A percentile compares a stretch with the other conserved stretches of the same genome.
Conservation (phyloP, 495 filamentous ascomycete species). For the Podospora comata region DNA sequence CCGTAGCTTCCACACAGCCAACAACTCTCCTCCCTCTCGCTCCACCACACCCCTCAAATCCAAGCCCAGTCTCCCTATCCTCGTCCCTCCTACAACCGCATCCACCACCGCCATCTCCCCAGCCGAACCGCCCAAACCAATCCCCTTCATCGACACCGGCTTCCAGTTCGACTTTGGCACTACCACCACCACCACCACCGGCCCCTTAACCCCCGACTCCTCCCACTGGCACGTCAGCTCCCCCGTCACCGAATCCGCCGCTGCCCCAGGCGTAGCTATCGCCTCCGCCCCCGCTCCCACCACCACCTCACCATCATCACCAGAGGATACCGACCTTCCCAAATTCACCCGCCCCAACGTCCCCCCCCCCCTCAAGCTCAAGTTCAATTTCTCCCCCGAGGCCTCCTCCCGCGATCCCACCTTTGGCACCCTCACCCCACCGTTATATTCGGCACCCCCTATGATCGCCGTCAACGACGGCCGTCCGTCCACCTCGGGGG, state of each 20-base stretch:
- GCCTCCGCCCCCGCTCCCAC: neutral
- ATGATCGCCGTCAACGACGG: conserved; percentile 14
- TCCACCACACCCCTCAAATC: conserved; percentile 24
- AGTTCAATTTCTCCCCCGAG: conserved; percentile 30
- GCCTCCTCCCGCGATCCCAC: conserved; percentile 28
- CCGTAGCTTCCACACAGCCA: neutral
- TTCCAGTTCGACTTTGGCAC: conserved; percentile 37
- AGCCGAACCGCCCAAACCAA: conserved; percentile 14
- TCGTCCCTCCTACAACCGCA: conserved; percentile 13
- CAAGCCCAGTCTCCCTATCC: conserved; percentile 15
- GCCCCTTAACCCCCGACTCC: conserved; percentile 29
- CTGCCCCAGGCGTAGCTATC: neutral
- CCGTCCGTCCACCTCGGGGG: conserved; percentile 10
- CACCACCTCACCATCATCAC: neutral
- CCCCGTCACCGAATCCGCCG: conserved; percentile 8
- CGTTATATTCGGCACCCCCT: conserved; percentile 14
- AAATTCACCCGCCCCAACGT: conserved; percentile 22
- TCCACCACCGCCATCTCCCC: conserved; percentile 7
- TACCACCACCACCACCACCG: neutral
- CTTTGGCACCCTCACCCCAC: conserved; percentile 23
- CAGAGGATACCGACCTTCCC: conserved; percentile 4
- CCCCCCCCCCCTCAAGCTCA: conserved; percentile 26
- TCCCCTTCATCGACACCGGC: conserved; percentile 20
- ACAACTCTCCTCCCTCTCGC: conserved; percentile 19
- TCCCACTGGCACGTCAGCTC: conserved; percentile 29